Base-by-base conservation (phyloP, 495 filamentous ascomycete genomes). In the Penicillium cinerascens region DNA sequence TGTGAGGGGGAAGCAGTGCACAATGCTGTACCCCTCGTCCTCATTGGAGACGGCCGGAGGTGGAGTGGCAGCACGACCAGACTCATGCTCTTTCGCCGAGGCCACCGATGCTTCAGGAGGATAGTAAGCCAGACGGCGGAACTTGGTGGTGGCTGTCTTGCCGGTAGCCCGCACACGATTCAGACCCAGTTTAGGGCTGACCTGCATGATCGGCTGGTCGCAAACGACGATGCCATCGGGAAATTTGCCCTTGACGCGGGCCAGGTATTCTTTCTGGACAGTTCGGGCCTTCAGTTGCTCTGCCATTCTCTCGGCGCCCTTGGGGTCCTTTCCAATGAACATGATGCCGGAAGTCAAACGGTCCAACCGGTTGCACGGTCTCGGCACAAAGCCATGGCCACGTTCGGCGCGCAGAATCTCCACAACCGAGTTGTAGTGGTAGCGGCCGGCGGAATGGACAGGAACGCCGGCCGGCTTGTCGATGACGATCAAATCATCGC, bases 381-480 rank as follows among this genome's bases (percentile, higher is more conserved):
- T 74, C 0, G 92, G 89, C 46, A 86, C 74, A 70, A 81, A 95
- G 7, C 73, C 72, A n/a, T 78, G 68, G 7, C 82, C 78, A 45
- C 90, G 77, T 63, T 96, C 86, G 3, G 87, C 76, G 53, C 87
- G 86, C 79, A 98, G 84, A 56, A 98, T 96, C 74, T 98, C 92
- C 18, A 96, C 78, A 37, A 98, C 78, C 2, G 88, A 88, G 69
- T 98, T 97, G 76, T 87, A 95, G 68, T 92, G 88, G 71, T 98
- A 98, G 18, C 93, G 85, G 11, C 93, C 93, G 10, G 93, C 92
- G 15, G 93, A 85, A 69, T 98, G 93, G 0, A 98, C 93, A 0
- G 93, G 93, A 17, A 98, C 80, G 10, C 93, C 93, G 18, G 93
- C 86, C 1, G 93, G 93, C 70, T 98, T 98, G 72, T 96, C 91